A percentile compares a stretch with the other conserved stretches of the same genome.
phyloP scores from a whole-genome alignment of 345 rosid genomes.

The Geranium rotundifolium region DNA sequence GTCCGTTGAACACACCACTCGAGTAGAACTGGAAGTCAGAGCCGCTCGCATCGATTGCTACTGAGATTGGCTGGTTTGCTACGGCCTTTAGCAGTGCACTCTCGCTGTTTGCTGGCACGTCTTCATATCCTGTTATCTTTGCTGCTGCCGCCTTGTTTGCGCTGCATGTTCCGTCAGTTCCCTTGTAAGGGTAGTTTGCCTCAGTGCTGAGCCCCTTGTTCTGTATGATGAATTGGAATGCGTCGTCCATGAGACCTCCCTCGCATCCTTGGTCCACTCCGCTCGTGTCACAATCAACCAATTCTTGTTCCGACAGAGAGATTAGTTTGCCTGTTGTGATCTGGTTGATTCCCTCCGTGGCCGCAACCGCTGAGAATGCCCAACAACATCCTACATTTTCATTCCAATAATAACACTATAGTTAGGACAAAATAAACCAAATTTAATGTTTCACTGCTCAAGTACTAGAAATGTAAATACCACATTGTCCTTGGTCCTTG shows the following conservation, averaged over 20 bases:
- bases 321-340: slow-evolving; percentile 21
- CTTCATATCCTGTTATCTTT: neutral
- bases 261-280: slow-evolving; percentile 34
- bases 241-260: slow-evolving; percentile 26
- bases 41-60: slow-evolving; percentile 27
- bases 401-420: neutral
- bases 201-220: slow-evolving; percentile 20
- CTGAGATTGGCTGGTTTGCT: too few relatives aligned
- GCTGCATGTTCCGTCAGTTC: slow-evolving; percentile 14
- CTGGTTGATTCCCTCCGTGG: slow-evolving; percentile 29
- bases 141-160: slow-evolving; percentile 15
- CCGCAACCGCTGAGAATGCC: slow-evolving; percentile 46
- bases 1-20: slow-evolving; percentile 13
- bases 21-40: slow-evolving; percentile 15
- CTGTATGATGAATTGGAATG: slow-evolving; percentile 22
- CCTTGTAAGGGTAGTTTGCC: slow-evolving; percentile 18
- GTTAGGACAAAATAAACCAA: too few relatives aligned
- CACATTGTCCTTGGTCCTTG: slow-evolving; percentile 50
- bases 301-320: too few relatives aligned
- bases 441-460: too few relatives aligned
- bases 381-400: slow-evolving; percentile 31
- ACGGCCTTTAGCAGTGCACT: slow-evolving; percentile 22
- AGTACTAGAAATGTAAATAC: slow-evolving; percentile 10
- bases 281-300: too few relatives aligned
- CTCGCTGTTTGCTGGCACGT: slow-evolving; percentile 11